These are phyloP conservation scores for Knufia petricola DNA, from an alignment of 2,329 filamentous ascomycete genomes.

Conservation along the genomic window DNA sequence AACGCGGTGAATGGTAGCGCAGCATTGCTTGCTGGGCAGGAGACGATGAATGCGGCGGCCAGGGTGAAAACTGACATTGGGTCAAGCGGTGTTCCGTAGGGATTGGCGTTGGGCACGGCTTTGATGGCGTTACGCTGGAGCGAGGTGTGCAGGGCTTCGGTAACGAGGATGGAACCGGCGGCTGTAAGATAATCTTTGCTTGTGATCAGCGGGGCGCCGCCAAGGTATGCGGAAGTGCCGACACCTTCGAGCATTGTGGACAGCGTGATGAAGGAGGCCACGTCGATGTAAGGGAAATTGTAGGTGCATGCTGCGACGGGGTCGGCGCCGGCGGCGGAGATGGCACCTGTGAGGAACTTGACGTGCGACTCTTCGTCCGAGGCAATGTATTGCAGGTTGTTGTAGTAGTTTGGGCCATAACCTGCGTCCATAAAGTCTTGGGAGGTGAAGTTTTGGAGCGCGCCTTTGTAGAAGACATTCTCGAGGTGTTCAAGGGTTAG, in stretches of 20 bases:
- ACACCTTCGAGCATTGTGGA: conserved; percentile 59
- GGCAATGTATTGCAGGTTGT: conserved; percentile 53
- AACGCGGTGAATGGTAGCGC: conserved; percentile 55
- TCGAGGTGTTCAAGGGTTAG: conserved; percentile 59
- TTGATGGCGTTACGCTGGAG: conserved; percentile 56
- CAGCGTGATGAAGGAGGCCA: conserved; percentile 53
- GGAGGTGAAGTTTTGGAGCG: conserved; percentile 57
- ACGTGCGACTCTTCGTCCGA: conserved; percentile 56
- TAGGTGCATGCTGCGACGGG: conserved; percentile 63
- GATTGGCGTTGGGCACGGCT: conserved; percentile 52
- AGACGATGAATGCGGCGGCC: conserved; percentile 61
- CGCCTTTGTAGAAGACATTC: conserved; percentile 61
- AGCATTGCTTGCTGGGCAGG: conserved; percentile 54
- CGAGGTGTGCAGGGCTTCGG: conserved; percentile 65
- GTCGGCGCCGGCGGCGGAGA: conserved; percentile 52
- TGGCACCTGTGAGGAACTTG: conserved; percentile 47
- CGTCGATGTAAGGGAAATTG: conserved; percentile 52
- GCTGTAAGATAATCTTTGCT: conserved; percentile 52
- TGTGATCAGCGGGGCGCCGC: conserved; percentile 57
- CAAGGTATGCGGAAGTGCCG: conserved; percentile 42
- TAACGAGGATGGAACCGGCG: conserved; percentile 56
- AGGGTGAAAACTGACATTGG: conserved; percentile 63
- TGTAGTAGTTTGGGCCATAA: conserved; percentile 45
- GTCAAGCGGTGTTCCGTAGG: conserved; percentile 61
- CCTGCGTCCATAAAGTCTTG: conserved; percentile 56